These are phyloP conservation scores for Castanospermum australe DNA, from an alignment of 306 rosid genomes.

Conservation along the genomic window DNA sequence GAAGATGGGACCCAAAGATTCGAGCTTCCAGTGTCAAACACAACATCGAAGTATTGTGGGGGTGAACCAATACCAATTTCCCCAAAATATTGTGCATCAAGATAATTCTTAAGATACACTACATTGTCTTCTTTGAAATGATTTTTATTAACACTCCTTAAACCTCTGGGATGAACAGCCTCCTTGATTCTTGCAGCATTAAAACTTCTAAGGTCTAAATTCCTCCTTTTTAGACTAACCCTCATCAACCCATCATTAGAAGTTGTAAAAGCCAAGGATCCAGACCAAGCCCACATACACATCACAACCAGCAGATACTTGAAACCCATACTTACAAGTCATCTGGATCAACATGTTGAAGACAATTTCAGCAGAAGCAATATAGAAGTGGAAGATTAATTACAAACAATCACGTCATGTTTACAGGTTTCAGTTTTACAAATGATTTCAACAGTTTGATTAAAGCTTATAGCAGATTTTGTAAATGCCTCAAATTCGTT, in stretches of 20 bases:
- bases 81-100: conserved; percentile 70
- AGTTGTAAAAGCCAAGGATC: conserved; percentile 43
- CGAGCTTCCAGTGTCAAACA: conserved; percentile 80
- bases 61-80: conserved; percentile 80
- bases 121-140: conserved; percentile 9
- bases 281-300: conserved; percentile 30
- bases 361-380: conserved; percentile 12
- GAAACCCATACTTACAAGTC: conserved; percentile 32
- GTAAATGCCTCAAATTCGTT: background rate
- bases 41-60: conserved; percentile 59
- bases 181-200: conserved; percentile 36
- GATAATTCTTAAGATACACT: conserved; percentile 62
- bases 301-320: conserved; percentile 25
- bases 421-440: background rate
- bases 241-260: conserved; percentile 38
- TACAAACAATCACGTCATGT: background rate
- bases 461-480: background rate
- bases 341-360: conserved; percentile 29
- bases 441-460: background rate
- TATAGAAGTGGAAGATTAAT: background rate
- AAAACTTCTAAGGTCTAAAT: conserved; percentile 31
- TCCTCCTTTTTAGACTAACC: conserved; percentile 37
- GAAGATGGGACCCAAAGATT: conserved; percentile 87
- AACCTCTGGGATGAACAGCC: background rate
- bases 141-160: background rate